These are phyloP conservation scores for Penicillium sp. DNA, from an alignment of 2,329 filamentous ascomycete species.

Conservation along the genomic window DNA sequence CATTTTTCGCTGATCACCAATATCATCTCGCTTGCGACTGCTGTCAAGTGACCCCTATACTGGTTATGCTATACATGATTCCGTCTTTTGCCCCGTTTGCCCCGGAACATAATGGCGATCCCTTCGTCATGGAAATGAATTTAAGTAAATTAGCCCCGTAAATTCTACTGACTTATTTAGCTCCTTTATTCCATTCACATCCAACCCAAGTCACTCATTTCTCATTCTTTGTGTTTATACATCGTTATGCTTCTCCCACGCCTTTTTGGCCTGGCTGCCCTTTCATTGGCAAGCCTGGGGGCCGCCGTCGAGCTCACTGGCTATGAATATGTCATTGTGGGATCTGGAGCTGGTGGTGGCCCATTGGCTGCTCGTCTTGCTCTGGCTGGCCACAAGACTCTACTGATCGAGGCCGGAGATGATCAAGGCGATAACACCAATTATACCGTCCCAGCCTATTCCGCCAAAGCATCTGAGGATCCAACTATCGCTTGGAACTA, in stretches of 20 bases:
- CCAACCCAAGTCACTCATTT: conserved; percentile 1
- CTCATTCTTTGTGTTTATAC: neutral
- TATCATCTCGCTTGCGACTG: neutral
- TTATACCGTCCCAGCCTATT: conserved; percentile 31
- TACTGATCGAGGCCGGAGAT: conserved; percentile 42
- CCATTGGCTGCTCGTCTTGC: conserved; percentile 39
- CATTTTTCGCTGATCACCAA: neutral
- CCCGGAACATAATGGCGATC: neutral
- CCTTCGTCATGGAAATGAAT: neutral
- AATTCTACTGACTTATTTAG: neutral
- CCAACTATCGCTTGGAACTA: conserved; percentile 34
- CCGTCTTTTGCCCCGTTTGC: neutral
- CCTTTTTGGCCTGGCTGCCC: conserved; percentile 11
- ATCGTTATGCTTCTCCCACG: conserved; percentile 9
- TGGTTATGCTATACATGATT: neutral
- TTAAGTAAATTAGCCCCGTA: neutral
- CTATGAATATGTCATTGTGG: conserved; percentile 43
- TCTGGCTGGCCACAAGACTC: conserved; percentile 34
- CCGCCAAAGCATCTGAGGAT: conserved; percentile 31
- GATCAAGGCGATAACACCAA: conserved; percentile 34
- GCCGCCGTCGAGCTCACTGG: conserved; percentile 26
- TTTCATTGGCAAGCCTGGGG: conserved; percentile 10
- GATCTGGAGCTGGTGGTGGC: conserved; percentile 39
- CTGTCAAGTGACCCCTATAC: neutral
- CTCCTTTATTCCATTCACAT: neutral